Evolutionary conservation across 2,329 filamentous ascomycete species (phyloP), one percentile per base, ranked within the genome.

Genomic region (Pestalotiopsis sp.): DNA sequence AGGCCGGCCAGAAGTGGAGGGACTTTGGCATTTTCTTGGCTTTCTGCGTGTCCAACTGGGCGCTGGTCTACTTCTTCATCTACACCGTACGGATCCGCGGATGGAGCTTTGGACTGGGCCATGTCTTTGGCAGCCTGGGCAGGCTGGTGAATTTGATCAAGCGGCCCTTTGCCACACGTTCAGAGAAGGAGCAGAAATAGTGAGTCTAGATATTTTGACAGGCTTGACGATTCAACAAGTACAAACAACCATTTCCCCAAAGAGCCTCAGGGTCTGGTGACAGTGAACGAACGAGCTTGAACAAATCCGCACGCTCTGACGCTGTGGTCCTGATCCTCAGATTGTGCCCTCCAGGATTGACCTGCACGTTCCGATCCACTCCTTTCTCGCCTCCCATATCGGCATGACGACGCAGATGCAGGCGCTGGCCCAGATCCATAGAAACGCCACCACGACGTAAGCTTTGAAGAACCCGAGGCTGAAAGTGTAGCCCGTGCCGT

Each of bases 31-130:
- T 94, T 70, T 93, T 94, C 81, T 73, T 93, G 9, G 89, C 87
- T 1, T 94, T 94, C 77, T 89, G 88, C 66, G 81, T 92, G 14
- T 90, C 87, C 65, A 94, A 94, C 75, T 94, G 90, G 89, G 81
- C 85, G 56, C 78, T 94, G 67, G 91, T 94, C 1, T 93, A 92
- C 77, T 93, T 94, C 80, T 94, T 94, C 76, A 89, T 94, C 68
- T 94, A 91, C 80, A 91, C 89, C 2, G 90, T 93, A 6, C 85
- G 92, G 20, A 87, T 94, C 67, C 86, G 85, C 71, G 87, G 90
- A 7, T 94, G 91, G 91, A 87, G 81, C 25, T 94, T 94, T 78
- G 92, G 91, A 0, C 84, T 94, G 69, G 88, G 88, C 0, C 81
- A 80, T 58, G 31, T 92, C 2, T 90, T 90, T 76, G 70, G 74